Conservation (phyloP, 177 flowering plant genomes). For the Vitis hybrid region DNA sequence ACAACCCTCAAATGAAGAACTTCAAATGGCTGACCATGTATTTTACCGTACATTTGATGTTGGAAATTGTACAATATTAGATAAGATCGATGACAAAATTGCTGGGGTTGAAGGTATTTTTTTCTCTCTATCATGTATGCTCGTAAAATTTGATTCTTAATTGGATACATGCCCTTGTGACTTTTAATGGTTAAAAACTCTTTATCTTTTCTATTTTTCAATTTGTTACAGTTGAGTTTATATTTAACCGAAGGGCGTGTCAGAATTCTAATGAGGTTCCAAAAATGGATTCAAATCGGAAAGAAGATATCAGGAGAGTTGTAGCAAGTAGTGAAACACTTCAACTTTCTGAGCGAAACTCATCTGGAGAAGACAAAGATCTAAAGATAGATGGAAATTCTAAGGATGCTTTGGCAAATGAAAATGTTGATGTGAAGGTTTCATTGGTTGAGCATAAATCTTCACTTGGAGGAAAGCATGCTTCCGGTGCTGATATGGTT, state of each 20-base stretch:
- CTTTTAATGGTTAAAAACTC: background rate
- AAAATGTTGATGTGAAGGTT: conserved; percentile 7
- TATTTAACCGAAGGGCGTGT: conserved; percentile 46
- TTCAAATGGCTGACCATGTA: conserved; percentile 58
- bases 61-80: conserved; percentile 33
- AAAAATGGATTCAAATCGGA: conserved; percentile 19
- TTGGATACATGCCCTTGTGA: background rate
- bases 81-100: conserved; percentile 54
- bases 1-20: conserved; percentile 64
- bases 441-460: conserved; percentile 4
- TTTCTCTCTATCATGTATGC: background rate
- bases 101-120: conserved; percentile 65
- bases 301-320: conserved; percentile 17
- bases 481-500: background rate
- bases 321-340: conserved; percentile 16
- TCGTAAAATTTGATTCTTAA: background rate
- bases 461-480: conserved; percentile 3
- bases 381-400: conserved; percentile 2
- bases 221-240: conserved; percentile 45
- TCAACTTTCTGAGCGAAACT: conserved; percentile 1
- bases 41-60: conserved; percentile 83
- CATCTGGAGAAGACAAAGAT: conserved; percentile 1
- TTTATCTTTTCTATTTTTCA: conserved; percentile 11
- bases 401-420: conserved; percentile 5
- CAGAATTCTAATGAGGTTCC: conserved; percentile 14